A percentile compares a stretch with the other conserved stretches of the same genome.
phyloP scores from a whole-genome alignment of 2,329 filamentous ascomycete species.

The Incumbomyces lentus region DNA sequence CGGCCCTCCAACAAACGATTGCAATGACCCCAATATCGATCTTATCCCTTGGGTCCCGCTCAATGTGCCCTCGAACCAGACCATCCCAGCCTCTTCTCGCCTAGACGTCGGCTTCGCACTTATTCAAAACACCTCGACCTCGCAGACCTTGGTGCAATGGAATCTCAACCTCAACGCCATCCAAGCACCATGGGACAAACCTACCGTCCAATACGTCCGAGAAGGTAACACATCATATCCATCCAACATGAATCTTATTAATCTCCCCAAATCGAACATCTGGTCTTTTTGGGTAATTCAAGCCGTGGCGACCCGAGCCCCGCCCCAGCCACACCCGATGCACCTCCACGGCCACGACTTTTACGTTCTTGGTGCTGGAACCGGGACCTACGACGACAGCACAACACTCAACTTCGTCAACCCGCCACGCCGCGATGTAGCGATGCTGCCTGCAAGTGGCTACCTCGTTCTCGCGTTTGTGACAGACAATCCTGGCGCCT shows the following conservation, averaged over 20 bases:
- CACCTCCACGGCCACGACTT: conserved; percentile 21
- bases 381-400: conserved; percentile 9
- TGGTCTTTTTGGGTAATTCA: conserved; percentile 42
- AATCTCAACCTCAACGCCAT: conserved; percentile 32
- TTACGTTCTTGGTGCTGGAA: conserved; percentile 17
- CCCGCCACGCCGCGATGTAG: conserved; percentile 31
- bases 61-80: conserved; percentile 18
- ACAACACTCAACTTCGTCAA: conserved; percentile 22
- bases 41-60: conserved; percentile 20
- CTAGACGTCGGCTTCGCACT: conserved; percentile 19
- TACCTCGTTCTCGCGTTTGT: conserved; percentile 32
- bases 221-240: conserved; percentile 33
- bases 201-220: conserved; percentile 35
- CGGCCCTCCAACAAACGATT: conserved; percentile 11
- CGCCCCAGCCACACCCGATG: conserved; percentile 24
- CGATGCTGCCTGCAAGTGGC: conserved; percentile 28
- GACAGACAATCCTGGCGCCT: conserved; percentile 32
- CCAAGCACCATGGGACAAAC: conserved; percentile 33
- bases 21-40: conserved; percentile 16
- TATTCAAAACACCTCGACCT: conserved; percentile 8
- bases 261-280: conserved; percentile 24
- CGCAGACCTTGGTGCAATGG: conserved; percentile 20
- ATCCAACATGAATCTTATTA: conserved; percentile 30
- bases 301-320: conserved; percentile 24
- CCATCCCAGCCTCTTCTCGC: conserved; percentile 12